Evolutionary conservation across 805 yeast genomes (phyloP).

Genomic region (Candida wancherniae): DNA sequence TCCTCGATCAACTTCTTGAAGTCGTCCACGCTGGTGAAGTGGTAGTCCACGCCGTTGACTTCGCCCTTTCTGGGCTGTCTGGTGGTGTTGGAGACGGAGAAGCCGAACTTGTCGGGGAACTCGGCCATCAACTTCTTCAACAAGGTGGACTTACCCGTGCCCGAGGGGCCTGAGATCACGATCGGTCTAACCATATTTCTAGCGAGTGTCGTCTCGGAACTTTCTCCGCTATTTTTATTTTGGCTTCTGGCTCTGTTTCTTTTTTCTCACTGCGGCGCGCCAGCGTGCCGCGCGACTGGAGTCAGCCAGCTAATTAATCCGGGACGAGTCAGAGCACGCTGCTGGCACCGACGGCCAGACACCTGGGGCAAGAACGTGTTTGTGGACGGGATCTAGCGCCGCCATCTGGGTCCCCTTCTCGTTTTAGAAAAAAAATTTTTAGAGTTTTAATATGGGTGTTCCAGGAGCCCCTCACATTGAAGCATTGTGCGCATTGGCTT

Average conservation of each 20-base stretch:
- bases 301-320: slow-evolving; percentile 1
- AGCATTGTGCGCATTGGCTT: too few species aligned
- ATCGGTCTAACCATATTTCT: slow-evolving; percentile 60
- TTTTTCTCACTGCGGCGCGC: slow-evolving; percentile 1
- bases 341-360: too few species aligned
- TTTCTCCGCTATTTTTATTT: neutral
- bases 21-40: slow-evolving; percentile 74
- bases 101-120: slow-evolving; percentile 86
- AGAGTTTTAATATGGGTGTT: too few species aligned
- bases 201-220: neutral
- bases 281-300: too few species aligned
- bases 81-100: slow-evolving; percentile 91
- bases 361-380: too few species aligned
- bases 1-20: slow-evolving; percentile 74
- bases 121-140: slow-evolving; percentile 86
- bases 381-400: too few species aligned
- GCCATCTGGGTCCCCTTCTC: too few species aligned
- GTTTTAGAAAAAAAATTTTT: too few species aligned
- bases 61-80: slow-evolving; percentile 92
- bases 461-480: too few species aligned
- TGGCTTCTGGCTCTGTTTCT: too few species aligned
- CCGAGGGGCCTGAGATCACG: slow-evolving; percentile 96
- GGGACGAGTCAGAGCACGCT: too few species aligned
- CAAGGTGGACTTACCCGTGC: slow-evolving; percentile 92
- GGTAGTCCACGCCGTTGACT: slow-evolving; percentile 81